Conservation (phyloP, 192 early-diverging fungal species). For the Glomus cerebriforme region DNA sequence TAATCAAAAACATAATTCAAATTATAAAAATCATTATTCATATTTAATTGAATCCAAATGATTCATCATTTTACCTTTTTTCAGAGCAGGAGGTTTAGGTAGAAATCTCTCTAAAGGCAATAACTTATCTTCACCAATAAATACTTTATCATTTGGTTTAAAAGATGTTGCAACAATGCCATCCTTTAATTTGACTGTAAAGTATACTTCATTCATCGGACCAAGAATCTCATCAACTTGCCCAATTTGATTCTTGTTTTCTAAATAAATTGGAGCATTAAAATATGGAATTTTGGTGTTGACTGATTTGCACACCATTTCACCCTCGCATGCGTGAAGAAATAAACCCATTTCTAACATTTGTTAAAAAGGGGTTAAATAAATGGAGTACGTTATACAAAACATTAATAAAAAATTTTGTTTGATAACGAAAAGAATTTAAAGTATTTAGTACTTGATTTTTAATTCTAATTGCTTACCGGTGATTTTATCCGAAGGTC, state of each 20-base stretch:
- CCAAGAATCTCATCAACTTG: conserved; percentile 99
- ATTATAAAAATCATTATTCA: neutral
- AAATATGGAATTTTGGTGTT: conserved; percentile 96
- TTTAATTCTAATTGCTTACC: neutral
- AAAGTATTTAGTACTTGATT: too few species aligned
- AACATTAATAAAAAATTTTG: too few species aligned
- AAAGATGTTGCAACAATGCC: conserved; percentile 92
- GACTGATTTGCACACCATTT: conserved; percentile 93
- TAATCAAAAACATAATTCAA: neutral
- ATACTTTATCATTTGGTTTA: conserved; percentile 89
- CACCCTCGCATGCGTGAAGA: conserved; percentile 94
- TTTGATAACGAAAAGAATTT: too few species aligned
- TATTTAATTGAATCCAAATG: too few species aligned
- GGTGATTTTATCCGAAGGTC: neutral
- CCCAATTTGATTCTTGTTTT: conserved; percentile 98
- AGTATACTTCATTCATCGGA: conserved; percentile 96
- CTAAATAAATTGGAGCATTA: conserved; percentile 97
- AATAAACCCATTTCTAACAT: conserved; percentile 81
- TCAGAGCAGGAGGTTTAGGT: conserved; percentile 83
- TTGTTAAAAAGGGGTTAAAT: neutral
- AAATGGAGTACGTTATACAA: too few species aligned
- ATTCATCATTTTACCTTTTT: conserved; percentile 52
- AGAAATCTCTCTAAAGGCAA: conserved; percentile 95
- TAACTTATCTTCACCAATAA: conserved; percentile 90
- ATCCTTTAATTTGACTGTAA: conserved; percentile 95